A percentile compares a stretch with the other conserved stretches of the same genome.
These are phyloP conservation scores for Malus hybrid DNA, from an alignment of 331 rosid species.

Conservation along the genomic window DNA sequence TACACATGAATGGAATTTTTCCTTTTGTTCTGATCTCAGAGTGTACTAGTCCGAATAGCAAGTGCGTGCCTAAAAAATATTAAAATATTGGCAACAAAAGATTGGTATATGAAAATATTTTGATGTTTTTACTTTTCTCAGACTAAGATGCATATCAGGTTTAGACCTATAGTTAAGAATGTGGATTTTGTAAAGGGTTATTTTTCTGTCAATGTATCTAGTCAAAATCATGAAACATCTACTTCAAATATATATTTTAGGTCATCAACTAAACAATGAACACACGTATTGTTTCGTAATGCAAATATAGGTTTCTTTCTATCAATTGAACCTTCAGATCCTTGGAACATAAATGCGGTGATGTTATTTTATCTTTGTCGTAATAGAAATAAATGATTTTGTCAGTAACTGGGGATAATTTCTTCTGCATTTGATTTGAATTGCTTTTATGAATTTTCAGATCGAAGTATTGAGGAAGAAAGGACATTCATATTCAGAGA, in stretches of 20 bases:
- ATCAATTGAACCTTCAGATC: background rate
- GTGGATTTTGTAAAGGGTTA: no score
- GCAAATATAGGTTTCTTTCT: background rate
- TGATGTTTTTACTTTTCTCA: no score
- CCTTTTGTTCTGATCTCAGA: no score
- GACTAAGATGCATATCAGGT: no score
- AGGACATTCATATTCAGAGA: slow-evolving; percentile 90
- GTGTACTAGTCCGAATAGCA: no score
- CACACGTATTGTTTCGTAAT: background rate
- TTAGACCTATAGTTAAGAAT: no score
- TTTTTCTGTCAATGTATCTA: background rate
- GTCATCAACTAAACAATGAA: background rate
- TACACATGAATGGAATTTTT: background rate
- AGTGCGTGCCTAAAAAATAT: no score
- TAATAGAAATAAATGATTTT: background rate
- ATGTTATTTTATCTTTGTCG: no score
- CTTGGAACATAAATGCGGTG: background rate
- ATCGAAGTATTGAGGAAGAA: slow-evolving; percentile 91
- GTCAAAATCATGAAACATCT: background rate
- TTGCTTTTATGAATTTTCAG: slow-evolving; percentile 30
- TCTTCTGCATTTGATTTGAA: background rate
- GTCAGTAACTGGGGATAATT: background rate
- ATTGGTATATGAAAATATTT: no score
- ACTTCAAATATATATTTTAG: background rate
- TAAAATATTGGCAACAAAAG: no score